phyloP scores from a whole-genome alignment of 23 red algal genomes.

The Gracilaria gracilis region DNA sequence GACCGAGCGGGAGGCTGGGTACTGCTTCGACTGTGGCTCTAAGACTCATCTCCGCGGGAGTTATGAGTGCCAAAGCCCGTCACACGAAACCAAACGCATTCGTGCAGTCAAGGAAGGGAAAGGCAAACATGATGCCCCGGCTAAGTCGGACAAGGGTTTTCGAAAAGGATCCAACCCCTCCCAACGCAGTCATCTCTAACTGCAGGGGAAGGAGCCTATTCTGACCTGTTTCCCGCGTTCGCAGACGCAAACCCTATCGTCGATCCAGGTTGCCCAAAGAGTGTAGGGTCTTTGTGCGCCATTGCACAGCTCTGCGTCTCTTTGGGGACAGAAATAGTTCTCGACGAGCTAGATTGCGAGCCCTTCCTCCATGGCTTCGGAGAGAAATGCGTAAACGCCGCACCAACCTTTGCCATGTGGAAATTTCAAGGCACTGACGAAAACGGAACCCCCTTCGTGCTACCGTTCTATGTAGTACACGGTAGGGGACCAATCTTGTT shows the following conservation, averaged over 20 bases:
- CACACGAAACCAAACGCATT: not conserved
- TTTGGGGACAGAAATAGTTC: not conserved
- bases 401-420: slow-evolving; percentile 20
- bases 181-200: slow-evolving; percentile 6
- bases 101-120: not conserved
- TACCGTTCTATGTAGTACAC: not conserved
- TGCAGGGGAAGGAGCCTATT: not conserved
- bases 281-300: no score
- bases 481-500: not conserved
- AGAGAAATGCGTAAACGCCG: not conserved
- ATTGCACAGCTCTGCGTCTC: not conserved
- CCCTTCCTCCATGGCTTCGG: not conserved
- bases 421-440: not conserved
- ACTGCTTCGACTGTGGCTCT: no score
- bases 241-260: no score
- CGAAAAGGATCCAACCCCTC: not conserved
- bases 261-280: no score
- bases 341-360: not conserved
- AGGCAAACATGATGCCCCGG: not conserved
- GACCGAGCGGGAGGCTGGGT: no score
- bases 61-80: not conserved
- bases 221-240: no score
- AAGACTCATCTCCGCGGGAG: not conserved
- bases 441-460: not conserved
- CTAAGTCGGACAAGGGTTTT: not conserved